Evolutionary conservation across 257 asterid species (phyloP).

Genomic region (Euphrasia confusa): DNA sequence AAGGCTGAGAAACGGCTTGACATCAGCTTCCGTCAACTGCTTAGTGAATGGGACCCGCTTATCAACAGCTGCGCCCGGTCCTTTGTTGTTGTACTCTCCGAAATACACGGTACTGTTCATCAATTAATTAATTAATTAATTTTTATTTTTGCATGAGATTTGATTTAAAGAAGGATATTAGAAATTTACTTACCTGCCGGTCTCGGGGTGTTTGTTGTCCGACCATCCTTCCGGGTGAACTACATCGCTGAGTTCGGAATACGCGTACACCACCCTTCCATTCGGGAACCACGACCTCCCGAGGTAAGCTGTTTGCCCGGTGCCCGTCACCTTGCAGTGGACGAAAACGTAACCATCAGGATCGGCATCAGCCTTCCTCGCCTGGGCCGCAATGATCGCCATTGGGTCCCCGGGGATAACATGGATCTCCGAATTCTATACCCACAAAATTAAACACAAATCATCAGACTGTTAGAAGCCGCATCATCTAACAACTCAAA

Average conservation of each 20-base stretch:
- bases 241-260: conserved; percentile 35
- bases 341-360: conserved; percentile 41
- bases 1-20: conserved; percentile 39
- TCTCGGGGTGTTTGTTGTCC: conserved; percentile 5
- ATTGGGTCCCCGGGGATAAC: conserved; percentile 55
- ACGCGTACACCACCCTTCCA: conserved; percentile 41
- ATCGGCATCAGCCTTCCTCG: conserved; percentile 20
- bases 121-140: too few relatives aligned
- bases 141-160: not conserved
- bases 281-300: conserved; percentile 55
- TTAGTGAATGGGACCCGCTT: conserved; percentile 32
- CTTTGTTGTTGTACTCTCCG: conserved; percentile 51
- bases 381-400: conserved; percentile 56
- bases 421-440: conserved; percentile 44
- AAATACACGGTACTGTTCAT: conserved; percentile 48
- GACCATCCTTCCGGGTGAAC: conserved; percentile 61
- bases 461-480: too few relatives aligned
- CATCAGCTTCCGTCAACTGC: conserved; percentile 39
- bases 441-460: too few relatives aligned
- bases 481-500: too few relatives aligned
- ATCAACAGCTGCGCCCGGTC: conserved; percentile 38
- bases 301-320: conserved; percentile 28
- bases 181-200: conserved; percentile 28
- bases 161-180: too few relatives aligned
- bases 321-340: conserved; percentile 52